These are phyloP conservation scores for Cyclostephanos invisitatus DNA, from an alignment of 108 stramenopile genomes.

Conservation along the genomic window DNA sequence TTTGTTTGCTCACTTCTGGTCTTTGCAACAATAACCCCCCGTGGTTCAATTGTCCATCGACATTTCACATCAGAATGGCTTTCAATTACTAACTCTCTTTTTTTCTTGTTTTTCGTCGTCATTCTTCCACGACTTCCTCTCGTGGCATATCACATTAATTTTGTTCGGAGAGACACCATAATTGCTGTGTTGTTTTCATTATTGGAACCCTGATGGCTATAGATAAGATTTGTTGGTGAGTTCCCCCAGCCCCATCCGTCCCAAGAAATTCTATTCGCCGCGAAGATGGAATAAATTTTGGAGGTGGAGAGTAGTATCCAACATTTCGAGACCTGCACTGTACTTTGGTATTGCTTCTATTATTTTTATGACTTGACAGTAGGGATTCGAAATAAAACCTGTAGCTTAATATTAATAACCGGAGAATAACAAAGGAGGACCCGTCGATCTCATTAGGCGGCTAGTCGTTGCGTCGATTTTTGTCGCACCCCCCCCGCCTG, in stretches of 20 bases:
- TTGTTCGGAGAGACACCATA: neutral
- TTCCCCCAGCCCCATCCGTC: neutral
- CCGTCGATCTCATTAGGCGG: no score
- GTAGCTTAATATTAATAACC: no score
- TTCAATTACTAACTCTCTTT: slow-evolving; percentile 25
- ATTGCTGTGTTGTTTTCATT: neutral
- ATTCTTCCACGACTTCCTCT: neutral
- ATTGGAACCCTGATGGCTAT: neutral
- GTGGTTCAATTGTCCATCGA: slow-evolving; percentile 16
- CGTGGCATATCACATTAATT: neutral
- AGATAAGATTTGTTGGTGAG: neutral
- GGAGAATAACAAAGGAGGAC: no score
- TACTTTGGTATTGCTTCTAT: no score
- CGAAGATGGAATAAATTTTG: neutral
- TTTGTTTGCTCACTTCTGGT: slow-evolving; percentile 28
- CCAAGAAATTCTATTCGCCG: neutral
- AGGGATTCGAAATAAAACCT: no score
- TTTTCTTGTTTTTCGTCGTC: neutral
- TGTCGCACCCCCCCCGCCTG: no score
- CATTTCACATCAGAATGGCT: slow-evolving; percentile 31
- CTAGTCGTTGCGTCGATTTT: no score
- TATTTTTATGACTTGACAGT: no score
- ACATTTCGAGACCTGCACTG: no score
- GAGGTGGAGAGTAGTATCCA: no score
- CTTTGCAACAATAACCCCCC: slow-evolving; percentile 7